These are phyloP conservation scores for Aspergillus sp. DNA, from an alignment of 2,329 filamentous ascomycete genomes.

Conservation along the genomic window DNA sequence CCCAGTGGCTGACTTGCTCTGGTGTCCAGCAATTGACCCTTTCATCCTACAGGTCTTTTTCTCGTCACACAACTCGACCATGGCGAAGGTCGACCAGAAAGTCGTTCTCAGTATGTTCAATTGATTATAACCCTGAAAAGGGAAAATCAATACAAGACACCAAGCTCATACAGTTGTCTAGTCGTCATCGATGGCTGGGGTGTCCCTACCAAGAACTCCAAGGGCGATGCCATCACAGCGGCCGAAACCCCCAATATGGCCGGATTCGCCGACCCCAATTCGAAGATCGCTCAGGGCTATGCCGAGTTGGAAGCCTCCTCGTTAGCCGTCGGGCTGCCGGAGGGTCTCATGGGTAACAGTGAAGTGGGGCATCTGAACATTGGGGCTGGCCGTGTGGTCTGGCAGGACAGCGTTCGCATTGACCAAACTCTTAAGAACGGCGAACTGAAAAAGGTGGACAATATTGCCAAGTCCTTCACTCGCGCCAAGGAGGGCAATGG, in stretches of 20 bases:
- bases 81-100: conserved; percentile 62
- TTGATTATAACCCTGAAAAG: background rate
- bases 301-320: conserved; percentile 93
- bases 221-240: conserved; percentile 91
- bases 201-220: conserved; percentile 69
- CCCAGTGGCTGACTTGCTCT: background rate
- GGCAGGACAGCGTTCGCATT: conserved; percentile 97
- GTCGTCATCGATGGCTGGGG: conserved; percentile 99
- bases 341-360: conserved; percentile 97
- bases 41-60: conserved; percentile 10
- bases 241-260: conserved; percentile 95
- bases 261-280: conserved; percentile 58
- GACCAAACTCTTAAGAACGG: conserved; percentile 84
- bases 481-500: conserved; percentile 80
- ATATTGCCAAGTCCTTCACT: conserved; percentile 69
- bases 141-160: too few relatives aligned
- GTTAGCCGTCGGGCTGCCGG: conserved; percentile 86
- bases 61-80: conserved; percentile 31
- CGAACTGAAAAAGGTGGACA: conserved; percentile 66
- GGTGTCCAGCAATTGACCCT: conserved; percentile 14
- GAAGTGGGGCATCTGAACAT: conserved; percentile 99
- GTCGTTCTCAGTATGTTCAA: conserved; percentile 54
- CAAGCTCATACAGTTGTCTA: conserved; percentile 29
- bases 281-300: conserved; percentile 72
- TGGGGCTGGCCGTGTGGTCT: conserved; percentile 91